Percentiles rank a stretch among this genome's conserved stretches.
Evolutionary conservation across 768 basidiomycete species (phyloP).

Genomic region (Boletus rufocinnamomeus): DNA sequence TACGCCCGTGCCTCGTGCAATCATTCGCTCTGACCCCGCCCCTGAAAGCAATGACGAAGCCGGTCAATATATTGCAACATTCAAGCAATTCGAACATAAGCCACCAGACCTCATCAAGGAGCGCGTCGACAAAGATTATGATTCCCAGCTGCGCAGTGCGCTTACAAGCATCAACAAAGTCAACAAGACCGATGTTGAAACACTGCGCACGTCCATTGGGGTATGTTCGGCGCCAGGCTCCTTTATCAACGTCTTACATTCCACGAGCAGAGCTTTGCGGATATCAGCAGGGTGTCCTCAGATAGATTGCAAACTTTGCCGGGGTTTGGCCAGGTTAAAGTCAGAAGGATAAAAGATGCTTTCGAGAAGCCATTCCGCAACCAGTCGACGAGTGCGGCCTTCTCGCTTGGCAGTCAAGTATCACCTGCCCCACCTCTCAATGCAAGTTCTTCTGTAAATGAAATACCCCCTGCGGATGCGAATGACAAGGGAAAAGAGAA

Average conservation of each 20-base stretch:
- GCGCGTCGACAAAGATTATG: constrained; percentile 86
- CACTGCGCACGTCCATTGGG: constrained; percentile 87
- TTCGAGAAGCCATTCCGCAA: constrained; percentile 89
- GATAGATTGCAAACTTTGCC: constrained; percentile 83
- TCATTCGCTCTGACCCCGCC: not conserved
- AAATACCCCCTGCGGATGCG: not conserved
- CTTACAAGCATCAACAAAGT: constrained; percentile 91
- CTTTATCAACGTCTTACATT: constrained; percentile 3
- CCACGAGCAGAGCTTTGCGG: constrained; percentile 72
- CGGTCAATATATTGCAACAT: constrained; percentile 85
- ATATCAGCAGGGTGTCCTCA: constrained; percentile 70
- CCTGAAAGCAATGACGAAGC: constrained; percentile 79
- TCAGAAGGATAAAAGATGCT: constrained; percentile 85
- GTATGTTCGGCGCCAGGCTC: constrained; percentile 48
- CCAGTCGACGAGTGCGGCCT: constrained; percentile 52
- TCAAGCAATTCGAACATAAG: constrained; percentile 93
- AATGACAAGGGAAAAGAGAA: constrained; percentile 25
- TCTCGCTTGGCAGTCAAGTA: constrained; percentile 34
- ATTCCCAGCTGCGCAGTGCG: constrained; percentile 74
- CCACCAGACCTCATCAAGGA: constrained; percentile 95
- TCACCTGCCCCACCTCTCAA: constrained; percentile 1
- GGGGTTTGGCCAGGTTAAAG: constrained; percentile 93
- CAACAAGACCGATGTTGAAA: constrained; percentile 97
- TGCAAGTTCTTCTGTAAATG: not conserved
- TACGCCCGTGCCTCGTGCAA: constrained; percentile 38